Base-by-base conservation (phyloP, 208 protist species). In the Leishmania guyanensis region DNA sequence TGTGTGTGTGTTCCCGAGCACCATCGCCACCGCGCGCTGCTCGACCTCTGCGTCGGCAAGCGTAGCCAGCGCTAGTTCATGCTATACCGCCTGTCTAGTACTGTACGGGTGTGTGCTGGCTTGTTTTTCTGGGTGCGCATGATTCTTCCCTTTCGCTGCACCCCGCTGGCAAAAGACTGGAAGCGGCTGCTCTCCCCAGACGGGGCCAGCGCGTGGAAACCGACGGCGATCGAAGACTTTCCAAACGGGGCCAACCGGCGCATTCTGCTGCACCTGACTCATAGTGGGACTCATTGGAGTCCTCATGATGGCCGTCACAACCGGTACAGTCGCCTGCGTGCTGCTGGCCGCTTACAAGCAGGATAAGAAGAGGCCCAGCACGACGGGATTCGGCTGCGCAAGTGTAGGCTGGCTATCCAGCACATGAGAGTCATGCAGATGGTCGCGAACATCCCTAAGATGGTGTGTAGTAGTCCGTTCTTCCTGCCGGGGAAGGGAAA, bases 11-110 rank as follows among this genome's bases (percentile, higher is more conserved):
- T 97, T 36, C 74, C 88, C n/a, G 88, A 94, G 62, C 91, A 94
- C 78, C 92, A 98, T 80, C 94, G 97, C 72, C 95, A 97, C 81
- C 97, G 93, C 78, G 82, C 82, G 20, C 76, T 97, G 22, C 54
- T 97, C 39, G 94, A 93, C 54, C 88, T 86, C n/a, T 96, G 93
- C 79, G 85, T 97, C 14, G 96, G 94, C 14, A 77, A 87, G 80
- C 88, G 91, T 33, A 95, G 81, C 62, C 76, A 93, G 56, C 94
- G 94, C 20, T 98, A 87, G 88, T 97, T 98, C 81, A 70, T 83
- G 29, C 43, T 92, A 46, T 97, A 93, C 70, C 84, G 90, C 3
- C 20, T 94, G 60, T 80, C 81, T 51, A 87, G 71, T 68, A 83
- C 76, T 36, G n/a, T 80, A 66, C 85, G 78, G 43, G 74, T 72